phyloP scores from a whole-genome alignment of 768 basidiomycete species.

The Crassisporium funariophilum region DNA sequence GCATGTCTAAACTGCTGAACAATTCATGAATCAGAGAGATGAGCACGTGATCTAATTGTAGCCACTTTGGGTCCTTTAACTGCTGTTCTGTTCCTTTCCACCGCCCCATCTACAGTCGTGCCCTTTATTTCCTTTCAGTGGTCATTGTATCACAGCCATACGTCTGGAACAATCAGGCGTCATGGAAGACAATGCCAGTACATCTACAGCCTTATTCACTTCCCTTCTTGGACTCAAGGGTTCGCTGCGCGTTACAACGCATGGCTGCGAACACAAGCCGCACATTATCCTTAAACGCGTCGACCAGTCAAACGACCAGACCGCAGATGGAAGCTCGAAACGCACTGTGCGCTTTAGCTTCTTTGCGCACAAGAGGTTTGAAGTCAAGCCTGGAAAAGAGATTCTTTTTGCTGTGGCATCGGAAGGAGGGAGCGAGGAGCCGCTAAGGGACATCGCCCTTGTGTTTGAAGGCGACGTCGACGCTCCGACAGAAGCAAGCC shows the following conservation, averaged over 20 bases:
- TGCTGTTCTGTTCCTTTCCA: too few relatives aligned
- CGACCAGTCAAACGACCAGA: constrained; percentile 45
- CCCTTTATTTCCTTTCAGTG: constrained; percentile 13
- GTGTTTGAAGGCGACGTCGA: constrained; percentile 58
- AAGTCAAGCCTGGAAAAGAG: constrained; percentile 71
- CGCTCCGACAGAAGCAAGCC: constrained; percentile 34
- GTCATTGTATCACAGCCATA: constrained; percentile 8
- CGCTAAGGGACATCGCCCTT: constrained; percentile 52
- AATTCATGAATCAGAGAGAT: too few relatives aligned
- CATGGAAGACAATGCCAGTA: constrained; percentile 32
- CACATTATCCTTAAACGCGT: constrained; percentile 71
- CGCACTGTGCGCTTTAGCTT: constrained; percentile 58
- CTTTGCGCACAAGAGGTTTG: constrained; percentile 69
- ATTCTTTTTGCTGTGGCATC: constrained; percentile 60
- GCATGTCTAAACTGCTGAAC: too few relatives aligned
- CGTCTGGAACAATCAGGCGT: constrained; percentile 40
- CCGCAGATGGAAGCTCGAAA: constrained; percentile 40
- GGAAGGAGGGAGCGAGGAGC: constrained; percentile 15
- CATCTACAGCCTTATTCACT: constrained; percentile 39
- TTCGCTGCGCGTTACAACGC: constrained; percentile 62
- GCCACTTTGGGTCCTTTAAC: too few relatives aligned
- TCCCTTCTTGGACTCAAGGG: constrained; percentile 66
- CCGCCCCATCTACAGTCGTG: too few relatives aligned
- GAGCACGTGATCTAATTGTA: too few relatives aligned
- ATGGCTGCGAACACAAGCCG: constrained; percentile 67